Evolutionary conservation across 2,329 filamentous ascomycete genomes (phyloP).

Genomic region (Alternaria solani): DNA sequence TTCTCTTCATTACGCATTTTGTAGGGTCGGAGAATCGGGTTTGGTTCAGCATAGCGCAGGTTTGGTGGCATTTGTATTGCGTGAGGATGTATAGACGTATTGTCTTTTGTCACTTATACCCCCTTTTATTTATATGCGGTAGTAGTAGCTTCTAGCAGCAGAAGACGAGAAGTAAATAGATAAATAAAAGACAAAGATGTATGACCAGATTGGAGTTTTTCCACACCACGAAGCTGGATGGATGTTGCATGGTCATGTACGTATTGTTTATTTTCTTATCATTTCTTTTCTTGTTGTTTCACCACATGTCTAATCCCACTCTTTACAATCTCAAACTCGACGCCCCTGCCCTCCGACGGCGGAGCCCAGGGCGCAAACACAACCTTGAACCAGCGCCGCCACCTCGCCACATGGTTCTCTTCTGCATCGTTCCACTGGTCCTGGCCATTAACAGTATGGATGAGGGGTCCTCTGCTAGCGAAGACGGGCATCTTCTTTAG

Average conservation of each 20-base stretch:
- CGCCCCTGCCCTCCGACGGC: constrained; percentile 61
- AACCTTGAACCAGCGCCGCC: constrained; percentile 83
- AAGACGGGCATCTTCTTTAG: constrained; percentile 74
- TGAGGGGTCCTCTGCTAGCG: constrained; percentile 30
- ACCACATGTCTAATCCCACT: constrained; percentile 39
- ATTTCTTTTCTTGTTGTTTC: constrained; percentile 21
- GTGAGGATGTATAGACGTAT: constrained; percentile 19
- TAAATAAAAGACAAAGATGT: neutral
- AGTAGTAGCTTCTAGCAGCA: neutral
- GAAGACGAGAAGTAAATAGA: neutral
- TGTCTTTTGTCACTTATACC: constrained; percentile 23
- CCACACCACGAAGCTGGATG: no score
- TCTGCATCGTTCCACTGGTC: constrained; percentile 54
- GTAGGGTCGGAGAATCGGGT: constrained; percentile 14
- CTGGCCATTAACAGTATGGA: constrained; percentile 42
- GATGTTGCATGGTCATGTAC: neutral
- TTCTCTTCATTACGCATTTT: constrained; percentile 16
- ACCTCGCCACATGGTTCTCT: constrained; percentile 61
- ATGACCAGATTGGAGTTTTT: no score
- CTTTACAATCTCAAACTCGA: constrained; percentile 74
- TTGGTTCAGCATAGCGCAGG: constrained; percentile 20
- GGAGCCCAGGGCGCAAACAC: constrained; percentile 84
- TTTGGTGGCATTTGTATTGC: constrained; percentile 23
- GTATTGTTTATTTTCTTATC: neutral
- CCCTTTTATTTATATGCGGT: constrained; percentile 18